phyloP scores from a whole-genome alignment of 371 early-diverging fungal genomes.

The Mucor indicus region DNA sequence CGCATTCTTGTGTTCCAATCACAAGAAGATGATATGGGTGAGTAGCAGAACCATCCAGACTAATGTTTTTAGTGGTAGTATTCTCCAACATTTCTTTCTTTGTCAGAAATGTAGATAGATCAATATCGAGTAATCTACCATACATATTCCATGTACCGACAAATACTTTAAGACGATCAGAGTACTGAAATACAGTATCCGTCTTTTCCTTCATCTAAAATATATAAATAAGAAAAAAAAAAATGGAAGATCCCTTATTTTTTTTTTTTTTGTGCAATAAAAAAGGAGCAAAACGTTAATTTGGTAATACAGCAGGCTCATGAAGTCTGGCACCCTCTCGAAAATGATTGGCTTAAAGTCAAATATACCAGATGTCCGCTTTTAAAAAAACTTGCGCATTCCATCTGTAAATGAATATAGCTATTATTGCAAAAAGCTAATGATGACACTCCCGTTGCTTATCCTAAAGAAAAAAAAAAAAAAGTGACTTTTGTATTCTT shows the following conservation, averaged over 20 bases:
- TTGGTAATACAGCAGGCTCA: too few relatives aligned
- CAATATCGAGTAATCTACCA: conserved; percentile 52
- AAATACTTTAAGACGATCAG: conserved; percentile 55
- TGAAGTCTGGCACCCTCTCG: too few relatives aligned
- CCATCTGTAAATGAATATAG: neutral
- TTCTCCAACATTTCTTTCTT: conserved; percentile 8
- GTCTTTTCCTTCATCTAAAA: too few relatives aligned
- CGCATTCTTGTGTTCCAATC: conserved; percentile 78
- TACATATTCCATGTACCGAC: conserved; percentile 81
- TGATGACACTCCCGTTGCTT: neutral
- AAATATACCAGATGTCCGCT: too few relatives aligned
- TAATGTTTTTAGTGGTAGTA: neutral
- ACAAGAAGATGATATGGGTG: conserved; percentile 65
- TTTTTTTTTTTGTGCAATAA: too few relatives aligned
- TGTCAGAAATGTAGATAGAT: conserved; percentile 31
- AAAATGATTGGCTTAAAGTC: too few relatives aligned
- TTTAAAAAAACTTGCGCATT: too few relatives aligned
- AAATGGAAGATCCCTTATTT: too few relatives aligned
- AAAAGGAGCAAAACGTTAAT: too few relatives aligned
- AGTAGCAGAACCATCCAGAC: conserved; percentile 14
- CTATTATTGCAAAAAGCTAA: neutral
- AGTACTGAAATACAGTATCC: neutral
- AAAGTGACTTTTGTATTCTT: too few relatives aligned
- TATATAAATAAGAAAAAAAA: too few relatives aligned
- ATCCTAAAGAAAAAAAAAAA: neutral